Evolutionary conservation across 257 asterid species (phyloP).

Genomic region (Rauvolfia tetraphylla): DNA sequence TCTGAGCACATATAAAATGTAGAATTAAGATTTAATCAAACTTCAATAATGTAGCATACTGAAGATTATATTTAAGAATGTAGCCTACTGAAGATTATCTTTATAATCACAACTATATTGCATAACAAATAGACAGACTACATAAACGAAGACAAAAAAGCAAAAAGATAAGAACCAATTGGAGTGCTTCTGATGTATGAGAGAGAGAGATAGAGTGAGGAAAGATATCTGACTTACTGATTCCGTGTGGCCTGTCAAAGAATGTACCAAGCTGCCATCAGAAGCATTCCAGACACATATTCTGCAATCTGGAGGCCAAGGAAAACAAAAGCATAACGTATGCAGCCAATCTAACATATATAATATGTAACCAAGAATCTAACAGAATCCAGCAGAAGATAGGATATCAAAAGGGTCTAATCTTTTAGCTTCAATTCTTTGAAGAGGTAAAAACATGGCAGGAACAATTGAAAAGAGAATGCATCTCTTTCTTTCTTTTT

Average conservation of each 20-base stretch:
- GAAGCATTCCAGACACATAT: slow-evolving; percentile 99
- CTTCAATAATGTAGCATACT: no score
- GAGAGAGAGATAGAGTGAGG: not conserved
- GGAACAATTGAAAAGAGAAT: not conserved
- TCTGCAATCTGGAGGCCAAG: slow-evolving; percentile 69
- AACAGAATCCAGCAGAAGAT: slow-evolving; percentile 6
- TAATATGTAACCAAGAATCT: not conserved
- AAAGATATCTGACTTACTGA: slow-evolving; percentile 57
- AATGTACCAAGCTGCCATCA: slow-evolving; percentile 98
- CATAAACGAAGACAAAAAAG: not conserved
- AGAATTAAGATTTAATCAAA: not conserved
- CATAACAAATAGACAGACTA: not conserved
- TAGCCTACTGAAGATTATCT: not conserved
- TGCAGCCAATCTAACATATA: not conserved
- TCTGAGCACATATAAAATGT: not conserved
- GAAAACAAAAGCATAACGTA: not conserved
- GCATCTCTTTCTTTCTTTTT: no score
- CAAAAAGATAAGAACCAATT: no score
- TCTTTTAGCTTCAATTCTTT: slow-evolving; percentile 14
- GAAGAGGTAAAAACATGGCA: slow-evolving; percentile 15
- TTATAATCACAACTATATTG: not conserved
- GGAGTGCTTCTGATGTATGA: no score
- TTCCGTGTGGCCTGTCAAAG: slow-evolving; percentile 90
- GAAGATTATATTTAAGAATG: no score
- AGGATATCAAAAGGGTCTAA: not conserved